Evolutionary conservation across 768 basidiomycete species (phyloP), one percentile per base, ranked within the genome.

Genomic region (Pulveroboletus frians): DNA sequence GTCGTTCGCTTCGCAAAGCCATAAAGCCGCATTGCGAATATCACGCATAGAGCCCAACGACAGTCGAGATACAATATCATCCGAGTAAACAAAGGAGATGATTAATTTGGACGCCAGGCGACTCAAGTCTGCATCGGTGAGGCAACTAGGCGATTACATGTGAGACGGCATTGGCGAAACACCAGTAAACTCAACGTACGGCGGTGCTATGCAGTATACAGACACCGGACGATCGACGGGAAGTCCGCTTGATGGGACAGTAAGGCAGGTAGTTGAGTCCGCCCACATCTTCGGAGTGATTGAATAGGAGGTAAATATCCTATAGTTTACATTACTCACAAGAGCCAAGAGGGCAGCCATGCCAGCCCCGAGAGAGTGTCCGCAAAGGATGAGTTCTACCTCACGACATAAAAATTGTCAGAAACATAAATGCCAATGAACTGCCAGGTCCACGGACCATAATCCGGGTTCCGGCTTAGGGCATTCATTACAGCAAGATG

Each of bases 361-460:
- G 2, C 88, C 90, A 20, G 88, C 88, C 15, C 90, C 90, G 3
- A 92, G 76, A 65, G 85, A 88, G 61, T 92, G 90, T 26, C 90
- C 90, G 56, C 84, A 87, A 35, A 92, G 68, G 11, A 90, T 78
- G 21, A 92, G 71, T 50, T 86, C 83, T 85, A 55, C 8, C 38
- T 32, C 46, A 35, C 11, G 13, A 42, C 18, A 38, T 51, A 26
- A 35, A 52, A 41, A 32, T 41, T 8, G 39, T 52, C 35, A 45
- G 39, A 29, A 45, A 51, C 17, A 32, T 20, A n/a, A 21, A 39
- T 15, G 30, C 6, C 39, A 29, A 36, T 15, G 36, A 18, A 51
- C 21, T n/a, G 23, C 20, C 26, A 39, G 43, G 17, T 55, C 29
- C 9, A 72, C 81, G 50, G 51, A 88, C 87, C 84, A 62, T 87